These are phyloP conservation scores for Bondarzewia mesenterica DNA, from an alignment of 1,284 basidiomycete genomes.

Conservation along the genomic window DNA sequence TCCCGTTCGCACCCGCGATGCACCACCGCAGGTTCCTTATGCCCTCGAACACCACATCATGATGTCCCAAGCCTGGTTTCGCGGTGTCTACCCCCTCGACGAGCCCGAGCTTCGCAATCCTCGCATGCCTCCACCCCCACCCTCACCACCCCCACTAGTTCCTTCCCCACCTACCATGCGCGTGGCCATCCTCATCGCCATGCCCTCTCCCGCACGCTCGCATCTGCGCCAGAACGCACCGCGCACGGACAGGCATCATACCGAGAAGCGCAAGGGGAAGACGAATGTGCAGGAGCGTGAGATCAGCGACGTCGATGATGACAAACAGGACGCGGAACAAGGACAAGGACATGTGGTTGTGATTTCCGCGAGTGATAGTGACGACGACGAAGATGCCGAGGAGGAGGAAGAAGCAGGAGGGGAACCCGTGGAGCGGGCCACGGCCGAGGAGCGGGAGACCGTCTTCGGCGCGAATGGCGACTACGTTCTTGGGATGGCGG, in stretches of 20 bases:
- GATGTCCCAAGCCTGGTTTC: slow-evolving; percentile 8
- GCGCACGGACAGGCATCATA: background rate
- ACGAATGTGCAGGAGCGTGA: background rate
- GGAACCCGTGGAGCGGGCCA: background rate
- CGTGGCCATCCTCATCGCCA: slow-evolving; percentile 10
- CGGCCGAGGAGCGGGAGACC: background rate
- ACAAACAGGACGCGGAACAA: background rate
- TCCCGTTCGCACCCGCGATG: background rate
- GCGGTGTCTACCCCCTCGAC: background rate
- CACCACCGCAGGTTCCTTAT: background rate
- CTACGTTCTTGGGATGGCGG: background rate
- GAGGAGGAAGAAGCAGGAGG: background rate
- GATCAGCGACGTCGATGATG: background rate
- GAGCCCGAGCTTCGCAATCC: background rate
- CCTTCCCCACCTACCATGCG: slow-evolving; percentile 1
- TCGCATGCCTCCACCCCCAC: background rate
- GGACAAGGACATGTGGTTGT: background rate
- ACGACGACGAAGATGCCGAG: background rate
- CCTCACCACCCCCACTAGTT: background rate
- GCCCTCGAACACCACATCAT: background rate
- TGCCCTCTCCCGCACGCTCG: slow-evolving; percentile 6
- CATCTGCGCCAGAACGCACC: background rate
- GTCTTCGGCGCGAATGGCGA: background rate
- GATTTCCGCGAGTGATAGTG: background rate
- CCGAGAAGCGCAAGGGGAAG: background rate